Evolutionary conservation across 176 grass and related monocot species (phyloP), one percentile per base, ranked within the genome.

Genomic region (Oryza brachyantha): DNA sequence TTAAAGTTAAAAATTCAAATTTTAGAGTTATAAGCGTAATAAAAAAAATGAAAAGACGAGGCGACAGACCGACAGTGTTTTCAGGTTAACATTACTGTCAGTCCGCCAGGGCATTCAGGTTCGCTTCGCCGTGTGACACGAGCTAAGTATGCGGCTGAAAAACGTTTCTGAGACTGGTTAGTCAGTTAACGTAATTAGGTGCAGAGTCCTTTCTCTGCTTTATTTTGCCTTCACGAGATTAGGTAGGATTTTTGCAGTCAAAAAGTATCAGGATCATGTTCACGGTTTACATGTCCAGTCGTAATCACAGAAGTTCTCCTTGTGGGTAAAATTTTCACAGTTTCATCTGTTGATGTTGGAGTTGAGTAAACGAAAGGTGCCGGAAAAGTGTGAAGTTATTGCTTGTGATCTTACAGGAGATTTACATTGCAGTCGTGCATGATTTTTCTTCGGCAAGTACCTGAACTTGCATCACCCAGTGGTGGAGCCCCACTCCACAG

Each of bases 231-330:
- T 76, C 70, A 71, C 42, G 36, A 27, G 70, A 37, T 84, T 64
- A 42, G 57, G 76, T 55, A 74, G 84, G 16, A 32, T 55, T 66
- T 48, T 64, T 40, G 5, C 58, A 80, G 81, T 88, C 86, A 80
- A 80, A 52, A 75, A 3, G 21, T 40, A 13, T 26, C 27, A 27
- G 25, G 75, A 79, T 70, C 76, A 68, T 58, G 29, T 39, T 84
- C 26, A 82, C 7, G 63, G 73, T 63, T 61, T 61, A 35, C 39
- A 4, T 19, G 45, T 8, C 25, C 0, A 40, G 75, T 67, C 81
- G 4, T 79, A 62, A 27, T 36, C 54, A 13, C 79, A 48, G 19
- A 24, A 42, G 70, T 75, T 41, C 54, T 80, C 41, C 8, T 3
- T 78, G 42, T 4, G 10, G 13, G 57, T 14, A 75, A 41, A 62